Evolutionary conservation across 768 basidiomycete species (phyloP), one percentile per base, ranked within the genome.

Genomic region (Russula ochroleuca): DNA sequence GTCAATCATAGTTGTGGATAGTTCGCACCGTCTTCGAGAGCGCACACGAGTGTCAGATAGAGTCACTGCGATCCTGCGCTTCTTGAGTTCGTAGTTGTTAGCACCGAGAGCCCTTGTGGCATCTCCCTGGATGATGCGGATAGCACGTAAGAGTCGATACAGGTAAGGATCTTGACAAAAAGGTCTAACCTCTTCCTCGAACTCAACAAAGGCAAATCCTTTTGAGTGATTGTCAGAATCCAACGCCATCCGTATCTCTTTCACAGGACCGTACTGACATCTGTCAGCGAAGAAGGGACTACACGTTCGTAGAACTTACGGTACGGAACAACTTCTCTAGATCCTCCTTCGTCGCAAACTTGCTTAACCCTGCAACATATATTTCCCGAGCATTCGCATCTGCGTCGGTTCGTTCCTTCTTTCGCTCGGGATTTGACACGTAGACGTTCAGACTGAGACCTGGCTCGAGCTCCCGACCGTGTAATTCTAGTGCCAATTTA

Each of bases 151-250:
- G 23, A 7, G 10, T 45, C 17, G 21, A 35, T 28, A 25, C 17
- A 50, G 40, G 45, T 25, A 23, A 23, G 21, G 45, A 45, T 28
- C 35, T 28, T 28, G 28, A 28, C 28, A 8, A n/a, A 31, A 62
- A 55, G 5, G 7, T 70, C 80, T 51, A 64, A 93, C 95, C 78
- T 90, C 87, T 21, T 84, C 80, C 64, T 90, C 87, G 70, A 91
- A 98, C 71, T 98, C 94, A 37, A 98, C 79, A 70, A 98, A 98
- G 0, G 91, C 95, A 71, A 92, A 95, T 1, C 97, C 95, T 72
- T 85, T 94, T 35, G 80, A 80, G 54, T 82, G 78, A 0, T 86
- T 87, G 49, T 83, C 81, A 38, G 87, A 82, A 63, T 94, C 92
- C 57, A 82, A 76, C 2, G 85, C 84, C 72, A 98, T 79, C 60